A percentile compares a stretch with the other conserved stretches of the same genome.
phyloP scores from a whole-genome alignment of 495 filamentous ascomycete genomes.

The Entonaema liquescens region DNA sequence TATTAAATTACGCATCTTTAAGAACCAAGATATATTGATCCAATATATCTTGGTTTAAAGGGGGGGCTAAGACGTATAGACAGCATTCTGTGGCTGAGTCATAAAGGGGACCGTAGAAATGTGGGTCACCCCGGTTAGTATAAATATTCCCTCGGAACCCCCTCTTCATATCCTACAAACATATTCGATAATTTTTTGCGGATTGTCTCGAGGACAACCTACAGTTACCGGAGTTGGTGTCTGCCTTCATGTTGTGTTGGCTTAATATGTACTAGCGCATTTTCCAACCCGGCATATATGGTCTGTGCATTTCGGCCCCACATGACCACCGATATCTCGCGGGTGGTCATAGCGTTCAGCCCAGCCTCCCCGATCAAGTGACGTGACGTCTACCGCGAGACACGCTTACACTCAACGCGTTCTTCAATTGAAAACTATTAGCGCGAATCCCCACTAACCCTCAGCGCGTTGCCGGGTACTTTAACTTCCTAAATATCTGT shows the following conservation, averaged over 20 bases:
- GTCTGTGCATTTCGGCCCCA: slow-evolving; percentile 34
- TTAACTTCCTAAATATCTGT: slow-evolving; percentile 18
- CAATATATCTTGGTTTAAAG: not conserved
- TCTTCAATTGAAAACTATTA: slow-evolving; percentile 20
- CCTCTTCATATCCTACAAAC: not conserved
- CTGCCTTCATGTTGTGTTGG: slow-evolving; percentile 17
- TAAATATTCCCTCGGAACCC: slow-evolving; percentile 29
- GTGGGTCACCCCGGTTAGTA: slow-evolving; percentile 16
- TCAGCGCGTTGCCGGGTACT: slow-evolving; percentile 37
- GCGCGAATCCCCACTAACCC: slow-evolving; percentile 31
- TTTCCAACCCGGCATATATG: slow-evolving; percentile 9
- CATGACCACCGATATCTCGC: not conserved
- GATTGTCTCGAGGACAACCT: slow-evolving; percentile 16
- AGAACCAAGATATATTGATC: not conserved
- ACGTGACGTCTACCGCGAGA: slow-evolving; percentile 31
- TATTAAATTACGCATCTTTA: not conserved
- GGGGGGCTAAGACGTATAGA: not conserved
- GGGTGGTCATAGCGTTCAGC: slow-evolving; percentile 19
- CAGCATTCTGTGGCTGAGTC: not conserved
- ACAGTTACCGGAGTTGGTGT: slow-evolving; percentile 18
- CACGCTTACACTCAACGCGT: slow-evolving; percentile 22
- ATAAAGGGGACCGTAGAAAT: slow-evolving; percentile 4
- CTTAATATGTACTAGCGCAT: slow-evolving; percentile 26
- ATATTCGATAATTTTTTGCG: slow-evolving; percentile 13
- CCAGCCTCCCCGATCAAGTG: slow-evolving; percentile 21